A percentile compares a stretch with the other conserved stretches of the same genome.
Evolutionary conservation across 768 basidiomycete genomes (phyloP).

Genomic region (Kwoniella pini): DNA sequence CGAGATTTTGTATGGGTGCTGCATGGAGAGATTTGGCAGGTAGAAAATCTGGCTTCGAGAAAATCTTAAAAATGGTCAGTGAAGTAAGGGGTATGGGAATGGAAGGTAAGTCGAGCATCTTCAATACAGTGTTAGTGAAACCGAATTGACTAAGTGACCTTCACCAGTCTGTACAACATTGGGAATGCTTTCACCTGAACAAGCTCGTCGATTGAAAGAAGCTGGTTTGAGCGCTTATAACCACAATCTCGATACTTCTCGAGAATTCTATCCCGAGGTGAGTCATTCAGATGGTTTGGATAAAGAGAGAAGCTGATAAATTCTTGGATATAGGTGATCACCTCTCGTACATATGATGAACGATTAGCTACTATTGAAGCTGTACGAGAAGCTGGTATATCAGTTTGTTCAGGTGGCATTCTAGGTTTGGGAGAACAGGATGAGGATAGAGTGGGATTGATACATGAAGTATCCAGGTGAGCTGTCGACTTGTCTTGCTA

Average conservation of each 20-base stretch:
- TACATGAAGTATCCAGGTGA: slow-evolving; percentile 88
- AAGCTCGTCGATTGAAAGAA: slow-evolving; percentile 86
- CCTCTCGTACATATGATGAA: slow-evolving; percentile 91
- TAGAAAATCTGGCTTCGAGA: slow-evolving; percentile 88
- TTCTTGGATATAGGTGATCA: slow-evolving; percentile 71
- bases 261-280: slow-evolving; percentile 93
- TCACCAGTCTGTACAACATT: slow-evolving; percentile 85
- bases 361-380: slow-evolving; percentile 83
- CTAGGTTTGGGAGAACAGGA: slow-evolving; percentile 91
- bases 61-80: slow-evolving; percentile 84
- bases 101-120: slow-evolving; percentile 63
- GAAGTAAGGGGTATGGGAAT: slow-evolving; percentile 84
- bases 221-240: slow-evolving; percentile 97
- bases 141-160: not conserved
- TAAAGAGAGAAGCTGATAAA: not conserved
- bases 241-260: slow-evolving; percentile 96
- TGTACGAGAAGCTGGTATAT: slow-evolving; percentile 92
- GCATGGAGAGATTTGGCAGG: slow-evolving; percentile 96
- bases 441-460: slow-evolving; percentile 84
- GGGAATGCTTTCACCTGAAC: slow-evolving; percentile 92
- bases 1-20: slow-evolving; percentile 98
- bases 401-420: slow-evolving; percentile 95
- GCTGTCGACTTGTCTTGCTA: slow-evolving; percentile 35
- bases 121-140: not conserved
- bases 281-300: slow-evolving; percentile 15